These are phyloP conservation scores for Capsicum pubescens DNA, from an alignment of 257 asterid species.

Conservation along the genomic window DNA sequence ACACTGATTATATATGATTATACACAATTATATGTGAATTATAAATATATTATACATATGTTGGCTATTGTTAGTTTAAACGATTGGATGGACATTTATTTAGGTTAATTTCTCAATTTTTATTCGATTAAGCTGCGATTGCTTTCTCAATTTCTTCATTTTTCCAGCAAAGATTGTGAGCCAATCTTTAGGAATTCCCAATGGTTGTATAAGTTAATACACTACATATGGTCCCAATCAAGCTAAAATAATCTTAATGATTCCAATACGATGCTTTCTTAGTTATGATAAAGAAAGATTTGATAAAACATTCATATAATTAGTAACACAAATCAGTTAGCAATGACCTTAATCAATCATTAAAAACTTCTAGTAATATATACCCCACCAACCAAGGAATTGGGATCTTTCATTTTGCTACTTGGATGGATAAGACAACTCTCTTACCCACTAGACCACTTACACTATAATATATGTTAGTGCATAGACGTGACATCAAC, in stretches of 20 bases:
- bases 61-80: neutral
- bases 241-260: neutral
- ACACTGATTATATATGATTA: too few species aligned
- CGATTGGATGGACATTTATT: neutral
- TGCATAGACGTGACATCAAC: constrained; percentile 20
- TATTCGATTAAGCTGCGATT: neutral
- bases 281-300: neutral
- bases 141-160: neutral
- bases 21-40: too few species aligned
- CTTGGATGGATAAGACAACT: constrained; percentile 25
- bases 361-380: neutral
- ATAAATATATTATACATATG: too few species aligned
- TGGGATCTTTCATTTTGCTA: neutral
- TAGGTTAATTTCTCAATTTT: neutral
- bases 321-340: constrained; percentile 16
- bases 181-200: neutral
- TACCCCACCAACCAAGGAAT: constrained; percentile 23
- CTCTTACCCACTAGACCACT: constrained; percentile 25
- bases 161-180: neutral
- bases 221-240: neutral
- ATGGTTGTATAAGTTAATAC: neutral
- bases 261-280: neutral
- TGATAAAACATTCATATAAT: neutral
- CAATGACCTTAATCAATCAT: constrained; percentile 14
- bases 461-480: constrained; percentile 9